A percentile compares a stretch with the other conserved stretches of the same genome.
These are phyloP conservation scores for Talaromyces trachyspermus DNA, from an alignment of 495 filamentous ascomycete species.

Conservation along the genomic window DNA sequence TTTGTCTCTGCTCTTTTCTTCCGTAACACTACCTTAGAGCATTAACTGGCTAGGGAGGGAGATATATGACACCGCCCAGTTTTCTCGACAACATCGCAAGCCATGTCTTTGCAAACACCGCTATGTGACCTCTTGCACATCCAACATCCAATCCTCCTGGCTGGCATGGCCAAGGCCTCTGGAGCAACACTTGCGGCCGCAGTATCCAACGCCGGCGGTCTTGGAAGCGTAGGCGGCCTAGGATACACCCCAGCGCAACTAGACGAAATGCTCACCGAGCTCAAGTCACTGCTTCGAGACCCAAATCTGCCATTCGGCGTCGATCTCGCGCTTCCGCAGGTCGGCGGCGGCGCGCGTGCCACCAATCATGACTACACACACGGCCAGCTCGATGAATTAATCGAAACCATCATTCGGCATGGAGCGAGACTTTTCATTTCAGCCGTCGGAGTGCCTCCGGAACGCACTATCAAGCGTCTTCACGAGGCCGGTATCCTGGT, in stretches of 20 bases:
- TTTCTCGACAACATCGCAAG: conserved; percentile 9
- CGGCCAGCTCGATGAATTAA: conserved; percentile 73
- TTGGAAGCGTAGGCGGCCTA: conserved; percentile 78
- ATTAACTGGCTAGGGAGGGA: no score
- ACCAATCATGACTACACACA: conserved; percentile 92
- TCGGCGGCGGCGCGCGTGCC: conserved; percentile 69
- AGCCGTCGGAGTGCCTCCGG: conserved; percentile 76
- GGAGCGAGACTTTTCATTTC: conserved; percentile 74
- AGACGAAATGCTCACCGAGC: conserved; percentile 69
- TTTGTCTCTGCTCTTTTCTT: no score
- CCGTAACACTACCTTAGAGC: no score
- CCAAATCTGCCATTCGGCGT: conserved; percentile 73
- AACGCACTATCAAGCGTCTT: conserved; percentile 56
- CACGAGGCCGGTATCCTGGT: conserved; percentile 70
- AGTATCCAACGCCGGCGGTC: conserved; percentile 80
- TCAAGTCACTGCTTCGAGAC: conserved; percentile 59
- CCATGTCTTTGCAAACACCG: conserved; percentile 60
- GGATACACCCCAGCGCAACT: conserved; percentile 78
- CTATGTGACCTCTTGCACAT: conserved; percentile 68
- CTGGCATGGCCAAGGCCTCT: conserved; percentile 81
- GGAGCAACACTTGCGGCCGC: conserved; percentile 73
- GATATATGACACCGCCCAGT: no score
- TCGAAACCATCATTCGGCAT: conserved; percentile 70
- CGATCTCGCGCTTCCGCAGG: conserved; percentile 78
- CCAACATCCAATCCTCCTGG: conserved; percentile 75